Percentiles rank a stretch among this genome's conserved stretches.
Evolutionary conservation across 352 stramenopile species (phyloP).

Genomic region (Phytophthora pisi): DNA sequence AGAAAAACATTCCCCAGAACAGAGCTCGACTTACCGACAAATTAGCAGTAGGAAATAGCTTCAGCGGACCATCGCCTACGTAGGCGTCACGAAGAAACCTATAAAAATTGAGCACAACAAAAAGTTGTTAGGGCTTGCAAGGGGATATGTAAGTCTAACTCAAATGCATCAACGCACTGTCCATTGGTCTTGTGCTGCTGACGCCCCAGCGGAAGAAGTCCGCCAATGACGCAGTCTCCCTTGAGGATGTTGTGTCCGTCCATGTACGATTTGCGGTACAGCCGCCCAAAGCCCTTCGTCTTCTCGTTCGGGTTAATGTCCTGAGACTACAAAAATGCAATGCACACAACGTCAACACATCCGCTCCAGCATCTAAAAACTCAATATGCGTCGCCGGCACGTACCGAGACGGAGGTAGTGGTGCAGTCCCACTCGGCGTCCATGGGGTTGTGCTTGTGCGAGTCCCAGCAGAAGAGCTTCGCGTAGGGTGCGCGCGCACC

Average conservation of each 20-base stretch:
- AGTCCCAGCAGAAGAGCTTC: constrained; percentile 82
- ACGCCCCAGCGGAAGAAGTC: constrained; percentile 72
- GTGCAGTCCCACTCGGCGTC: constrained; percentile 76
- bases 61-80: constrained; percentile 69
- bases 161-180: constrained; percentile 34
- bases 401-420: constrained; percentile 74
- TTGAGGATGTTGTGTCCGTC: constrained; percentile 77
- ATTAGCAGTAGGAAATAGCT: constrained; percentile 71
- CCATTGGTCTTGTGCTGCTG: constrained; percentile 83
- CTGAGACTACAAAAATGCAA: constrained; percentile 57
- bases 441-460: constrained; percentile 71
- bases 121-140: constrained; percentile 1
- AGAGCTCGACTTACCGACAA: constrained; percentile 52
- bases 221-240: constrained; percentile 75
- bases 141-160: background rate
- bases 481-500: constrained; percentile 77
- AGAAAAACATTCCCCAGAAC: background rate
- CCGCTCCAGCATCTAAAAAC: background rate
- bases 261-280: constrained; percentile 86
- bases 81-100: constrained; percentile 76
- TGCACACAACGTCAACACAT: constrained; percentile 1
- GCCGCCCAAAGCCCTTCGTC: constrained; percentile 61
- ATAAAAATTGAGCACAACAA: background rate
- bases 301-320: constrained; percentile 59
- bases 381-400: background rate